Conservation (phyloP, 805 yeast species). For the Ogataea kodamae region DNA sequence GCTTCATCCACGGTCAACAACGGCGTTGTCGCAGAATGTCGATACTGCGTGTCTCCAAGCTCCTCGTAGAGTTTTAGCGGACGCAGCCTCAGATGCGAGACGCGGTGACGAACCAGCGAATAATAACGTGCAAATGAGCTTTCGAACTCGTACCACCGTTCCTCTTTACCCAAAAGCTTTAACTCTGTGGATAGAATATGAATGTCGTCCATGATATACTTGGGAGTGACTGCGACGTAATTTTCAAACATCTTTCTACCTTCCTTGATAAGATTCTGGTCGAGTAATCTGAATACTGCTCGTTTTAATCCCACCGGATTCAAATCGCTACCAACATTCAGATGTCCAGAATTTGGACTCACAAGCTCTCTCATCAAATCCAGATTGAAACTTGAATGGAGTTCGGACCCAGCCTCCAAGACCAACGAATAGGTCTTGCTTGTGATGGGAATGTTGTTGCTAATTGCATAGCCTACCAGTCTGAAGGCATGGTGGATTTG, state of each 20-base stretch:
- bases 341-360: too few species aligned
- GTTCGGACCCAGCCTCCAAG: slow-evolving; percentile 23
- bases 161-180: slow-evolving; percentile 30
- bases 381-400: slow-evolving; percentile 19
- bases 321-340: slow-evolving; percentile 23
- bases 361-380: slow-evolving; percentile 25
- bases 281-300: slow-evolving; percentile 20
- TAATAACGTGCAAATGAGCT: slow-evolving; percentile 26
- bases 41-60: slow-evolving; percentile 4
- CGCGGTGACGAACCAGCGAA: slow-evolving; percentile 14
- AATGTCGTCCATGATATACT: slow-evolving; percentile 27
- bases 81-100: slow-evolving; percentile 17
- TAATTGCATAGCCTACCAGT: slow-evolving; percentile 20
- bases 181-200: slow-evolving; percentile 28
- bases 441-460: slow-evolving; percentile 14
- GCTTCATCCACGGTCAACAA: slow-evolving; percentile 16
- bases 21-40: slow-evolving; percentile 7
- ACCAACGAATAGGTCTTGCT: slow-evolving; percentile 30
- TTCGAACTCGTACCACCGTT: slow-evolving; percentile 33
- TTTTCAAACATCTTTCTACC: slow-evolving; percentile 30
- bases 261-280: slow-evolving; percentile 16
- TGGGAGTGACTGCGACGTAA: slow-evolving; percentile 24
- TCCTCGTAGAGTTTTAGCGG: slow-evolving; percentile 3
- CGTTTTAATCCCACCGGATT: slow-evolving; percentile 26
- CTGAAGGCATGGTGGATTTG: slow-evolving; percentile 19